A percentile compares a stretch with the other conserved stretches of the same genome.
phyloP scores from a whole-genome alignment of 345 rosid genomes.

The Bruguiera sexangula region DNA sequence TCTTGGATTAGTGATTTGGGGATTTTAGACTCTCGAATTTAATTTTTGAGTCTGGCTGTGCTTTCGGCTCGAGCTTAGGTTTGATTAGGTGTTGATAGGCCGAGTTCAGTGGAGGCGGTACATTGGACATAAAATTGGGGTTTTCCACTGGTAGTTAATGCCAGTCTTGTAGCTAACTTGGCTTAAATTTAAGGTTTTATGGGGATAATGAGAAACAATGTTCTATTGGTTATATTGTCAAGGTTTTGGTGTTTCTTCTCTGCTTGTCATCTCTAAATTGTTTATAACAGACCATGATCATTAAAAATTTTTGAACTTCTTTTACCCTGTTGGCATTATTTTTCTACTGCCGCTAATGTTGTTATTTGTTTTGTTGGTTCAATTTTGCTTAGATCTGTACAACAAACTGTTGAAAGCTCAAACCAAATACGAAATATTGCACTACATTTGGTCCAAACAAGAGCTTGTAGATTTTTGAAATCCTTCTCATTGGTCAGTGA shows the following conservation, averaged over 20 bases:
- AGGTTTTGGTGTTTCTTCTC: background rate
- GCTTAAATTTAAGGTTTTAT: background rate
- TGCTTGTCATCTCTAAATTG: background rate
- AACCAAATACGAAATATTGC: conserved; percentile 34
- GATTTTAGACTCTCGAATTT: background rate
- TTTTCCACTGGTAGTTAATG: background rate
- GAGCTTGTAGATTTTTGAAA: conserved; percentile 25
- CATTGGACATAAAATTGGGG: background rate
- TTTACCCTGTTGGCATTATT: background rate
- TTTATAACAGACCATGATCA: background rate
- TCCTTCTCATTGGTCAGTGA: conserved; percentile 23
- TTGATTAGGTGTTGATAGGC: conserved; percentile 10
- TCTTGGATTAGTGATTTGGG: conserved; percentile 17
- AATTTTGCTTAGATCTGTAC: conserved; percentile 39
- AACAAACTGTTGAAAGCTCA: conserved; percentile 39
- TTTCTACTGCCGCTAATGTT: conserved; percentile 21
- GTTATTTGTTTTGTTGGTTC: conserved; percentile 29
- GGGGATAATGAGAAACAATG: background rate
- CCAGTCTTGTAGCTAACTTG: background rate
- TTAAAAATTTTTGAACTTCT: background rate
- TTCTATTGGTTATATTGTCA: background rate
- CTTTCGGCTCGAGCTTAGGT: conserved; percentile 6
- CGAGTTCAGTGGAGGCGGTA: background rate
- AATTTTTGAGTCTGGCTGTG: background rate
- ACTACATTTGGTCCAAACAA: conserved; percentile 26